Evolutionary conservation across 495 filamentous ascomycete genomes (phyloP), one percentile per base, ranked within the genome.

Genomic region (Neurospora cerealis): DNA sequence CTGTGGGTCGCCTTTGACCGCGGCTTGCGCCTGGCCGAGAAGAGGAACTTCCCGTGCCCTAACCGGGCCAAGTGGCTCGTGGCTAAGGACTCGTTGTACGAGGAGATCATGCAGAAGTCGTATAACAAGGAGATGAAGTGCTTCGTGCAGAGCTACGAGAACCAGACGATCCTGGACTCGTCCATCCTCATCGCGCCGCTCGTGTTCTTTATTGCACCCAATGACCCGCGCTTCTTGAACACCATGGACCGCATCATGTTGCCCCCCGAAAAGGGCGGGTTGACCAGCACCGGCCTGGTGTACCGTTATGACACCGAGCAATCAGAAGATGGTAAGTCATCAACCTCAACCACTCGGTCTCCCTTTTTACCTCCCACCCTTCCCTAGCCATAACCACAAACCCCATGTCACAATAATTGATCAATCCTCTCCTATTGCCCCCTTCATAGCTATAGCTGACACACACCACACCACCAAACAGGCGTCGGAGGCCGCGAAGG

Each of bases 1-100:
- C 83, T 93, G 32, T 93, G 91, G 91, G 91, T 93, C 5, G 90
- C 91, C 48, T 85, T 93, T 70, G 91, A 93, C 79, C 89, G 91
- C 15, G 91, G 88, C 11, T 80, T 93, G 21, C 89, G 91, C 1
- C 86, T 93, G 4, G 85, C 90, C 3, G 91, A 93, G 42, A 93
- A 91, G 78, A 84, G 91, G 32, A 85, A 88, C 44, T 85, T 93
- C 13, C 91, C 91, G 3, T 93, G 91, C 74, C 91, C 90, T 0
- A 89, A 91, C 76, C 85, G 91, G 0, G 81, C 77, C 71, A 83
- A 85, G 44, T 93, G 91, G 91, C 80, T 91, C 39, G 83, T 78
- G 21, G 86, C 86, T 6, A 83, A 90, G 38, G 91, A 93, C 75
- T 79, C 82, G 9, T 83, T 93, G 24, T 93, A 90, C 78, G 91